Conservation (phyloP, 768 basidiomycete genomes). For the Pisolithus sp. region DNA sequence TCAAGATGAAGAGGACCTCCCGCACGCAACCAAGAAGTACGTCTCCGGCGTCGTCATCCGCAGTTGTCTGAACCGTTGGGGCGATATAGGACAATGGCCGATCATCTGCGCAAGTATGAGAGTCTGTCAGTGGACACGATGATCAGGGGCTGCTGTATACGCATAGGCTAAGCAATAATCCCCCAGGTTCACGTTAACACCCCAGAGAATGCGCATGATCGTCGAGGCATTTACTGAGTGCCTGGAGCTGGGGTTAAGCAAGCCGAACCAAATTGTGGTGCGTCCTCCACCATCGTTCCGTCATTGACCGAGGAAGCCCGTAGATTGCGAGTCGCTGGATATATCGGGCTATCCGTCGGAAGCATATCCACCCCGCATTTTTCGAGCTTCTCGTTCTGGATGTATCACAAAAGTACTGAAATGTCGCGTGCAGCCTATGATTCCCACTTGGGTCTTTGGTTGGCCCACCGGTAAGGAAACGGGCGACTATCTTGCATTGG, state of each 20-base stretch:
- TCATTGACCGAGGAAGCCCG: background rate
- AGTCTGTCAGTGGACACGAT: constrained; percentile 51
- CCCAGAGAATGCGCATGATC: constrained; percentile 93
- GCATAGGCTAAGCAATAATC: constrained; percentile 1
- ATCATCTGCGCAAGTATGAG: constrained; percentile 89
- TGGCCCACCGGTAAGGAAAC: constrained; percentile 89
- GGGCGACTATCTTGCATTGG: constrained; percentile 86
- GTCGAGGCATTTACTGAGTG: constrained; percentile 94
- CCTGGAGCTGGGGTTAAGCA: constrained; percentile 78
- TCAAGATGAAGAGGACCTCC: constrained; percentile 80
- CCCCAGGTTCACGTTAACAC: constrained; percentile 74
- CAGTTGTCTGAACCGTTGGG: constrained; percentile 7
- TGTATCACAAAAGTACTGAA: constrained; percentile 5
- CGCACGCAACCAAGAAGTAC: constrained; percentile 92
- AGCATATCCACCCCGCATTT: too few species aligned
- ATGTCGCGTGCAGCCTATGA: constrained; percentile 64
- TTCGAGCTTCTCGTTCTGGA: background rate
- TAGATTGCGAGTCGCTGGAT: background rate
- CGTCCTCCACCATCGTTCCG: constrained; percentile 28
- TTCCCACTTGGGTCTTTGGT: constrained; percentile 93
- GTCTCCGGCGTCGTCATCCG: constrained; percentile 12
- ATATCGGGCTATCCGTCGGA: background rate
- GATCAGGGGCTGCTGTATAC: constrained; percentile 10
- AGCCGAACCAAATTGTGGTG: constrained; percentile 83
- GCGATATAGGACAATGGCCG: constrained; percentile 74